Evolutionary conservation across 2,329 filamentous ascomycete species (phyloP), one percentile per base, ranked within the genome.

Genomic region (Ceratocystis papillata): DNA sequence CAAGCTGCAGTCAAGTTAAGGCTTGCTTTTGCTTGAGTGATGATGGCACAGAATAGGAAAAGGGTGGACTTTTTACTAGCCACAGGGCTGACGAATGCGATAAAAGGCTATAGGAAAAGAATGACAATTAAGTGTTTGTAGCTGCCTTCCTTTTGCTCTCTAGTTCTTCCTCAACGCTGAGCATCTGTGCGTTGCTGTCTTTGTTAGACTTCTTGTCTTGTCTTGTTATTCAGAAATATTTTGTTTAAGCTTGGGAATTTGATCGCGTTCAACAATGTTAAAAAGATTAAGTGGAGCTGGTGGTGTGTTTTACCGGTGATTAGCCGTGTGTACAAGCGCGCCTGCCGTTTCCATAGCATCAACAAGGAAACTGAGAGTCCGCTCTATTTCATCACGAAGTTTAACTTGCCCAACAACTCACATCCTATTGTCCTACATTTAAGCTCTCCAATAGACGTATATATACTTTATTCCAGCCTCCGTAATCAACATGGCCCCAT

Each of bases 341-440:
- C 41, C 28, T 45, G 20, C 28, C 57, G 57, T 60, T 60, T 65
- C 53, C 55, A 65, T 65, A 62, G 53, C 64, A 65, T 37, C 30
- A 15, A 37, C 28, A 15, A 41, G 37, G 12, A 41, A 41, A 41
- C 3, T 41, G 37, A 15, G 37, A 41, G 55, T 28, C 28, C 28
- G 17, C 25, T 59, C 30, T 41, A 33, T 62, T 66, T 62, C 63
- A 44, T 59, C 55, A 20, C 28, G 30, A 28, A 33, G 33, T 30
- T 17, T 48, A 45, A 22, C 44, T 65, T 57, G 37, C 4, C 8
- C 48, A 15, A 6, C 22, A 28, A n/a, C 28, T 20, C 15, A 8
- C 5, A 2, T 8, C 5, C 15, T 8, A 1, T 4, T n/a, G 30
- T 37, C 17, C 25, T 59, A 1, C 28, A n/a, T 30, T 28, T 15